These are phyloP conservation scores for Pichia nanzhaoensis DNA, from an alignment of 805 yeast species.

Conservation along the genomic window DNA sequence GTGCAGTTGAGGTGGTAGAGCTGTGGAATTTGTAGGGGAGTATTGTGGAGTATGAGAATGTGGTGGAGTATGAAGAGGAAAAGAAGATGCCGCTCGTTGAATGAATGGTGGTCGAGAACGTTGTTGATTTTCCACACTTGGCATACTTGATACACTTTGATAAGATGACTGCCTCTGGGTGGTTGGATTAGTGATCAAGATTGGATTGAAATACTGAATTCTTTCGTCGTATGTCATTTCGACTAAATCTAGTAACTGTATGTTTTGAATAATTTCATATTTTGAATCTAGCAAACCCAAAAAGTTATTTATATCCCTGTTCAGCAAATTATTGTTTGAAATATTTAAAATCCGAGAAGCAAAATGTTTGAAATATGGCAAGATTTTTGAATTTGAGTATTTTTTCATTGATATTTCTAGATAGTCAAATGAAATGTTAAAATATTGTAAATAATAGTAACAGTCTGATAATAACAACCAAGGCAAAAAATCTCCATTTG, in stretches of 20 bases:
- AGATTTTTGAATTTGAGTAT: not conserved
- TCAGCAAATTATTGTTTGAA: not conserved
- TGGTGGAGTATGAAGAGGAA: too few relatives aligned
- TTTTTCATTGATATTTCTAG: conserved; percentile 40
- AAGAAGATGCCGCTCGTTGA: too few relatives aligned
- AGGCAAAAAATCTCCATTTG: conserved; percentile 46
- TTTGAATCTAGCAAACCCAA: conserved; percentile 1
- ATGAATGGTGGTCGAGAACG: too few relatives aligned
- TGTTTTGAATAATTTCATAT: not conserved
- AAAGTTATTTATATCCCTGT: not conserved
- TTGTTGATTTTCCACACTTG: too few relatives aligned
- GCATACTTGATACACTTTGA: too few relatives aligned
- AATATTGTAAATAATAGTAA: conserved; percentile 38
- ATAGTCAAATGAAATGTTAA: conserved; percentile 47
- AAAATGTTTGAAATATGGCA: conserved; percentile 6
- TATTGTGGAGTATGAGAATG: too few relatives aligned
- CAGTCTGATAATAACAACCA: conserved; percentile 53
- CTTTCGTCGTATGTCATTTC: conserved; percentile 6
- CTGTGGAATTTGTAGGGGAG: too few relatives aligned
- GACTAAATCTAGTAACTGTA: conserved; percentile 4
- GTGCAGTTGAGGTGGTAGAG: too few relatives aligned
- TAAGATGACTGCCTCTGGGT: too few relatives aligned
- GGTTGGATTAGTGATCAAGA: too few relatives aligned
- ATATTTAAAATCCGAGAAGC: not conserved
- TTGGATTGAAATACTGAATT: conserved; percentile 1